Evolutionary conservation across 441 rosid genomes (phyloP), one percentile per base, ranked within the genome.

Genomic region (Adansonia gregorii): DNA sequence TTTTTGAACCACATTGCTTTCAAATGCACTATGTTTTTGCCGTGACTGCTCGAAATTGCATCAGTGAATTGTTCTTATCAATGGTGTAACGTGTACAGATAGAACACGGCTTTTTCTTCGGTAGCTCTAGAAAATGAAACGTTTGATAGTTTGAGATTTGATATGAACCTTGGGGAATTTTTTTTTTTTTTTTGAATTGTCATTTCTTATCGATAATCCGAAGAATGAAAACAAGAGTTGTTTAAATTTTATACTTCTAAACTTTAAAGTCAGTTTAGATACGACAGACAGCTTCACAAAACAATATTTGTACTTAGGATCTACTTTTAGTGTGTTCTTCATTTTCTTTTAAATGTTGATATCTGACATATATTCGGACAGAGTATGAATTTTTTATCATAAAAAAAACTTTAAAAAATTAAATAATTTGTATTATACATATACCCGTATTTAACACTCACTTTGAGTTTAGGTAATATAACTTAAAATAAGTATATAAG

Each of bases 41-140:
- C 76, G 17, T 59, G 54, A 43, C 55, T 58, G 24, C 76, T 12
- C 22, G 49, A 54, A 54, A 54, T 8, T 58, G 76, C 55, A 20
- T 11, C 67, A 43, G 6, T 73, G 76, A 31, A 2, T 49, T 27
- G 22, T 49, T 48, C 74, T 12, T 3, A 49, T 6, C 22, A 52
- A 24, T n/a, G 52, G 35, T 20, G 10, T 31, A 63, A 59, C 35
- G 3, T 11, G 8, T 11, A 20, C 43, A 1, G 35, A 45, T 73
- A 8, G 58, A 59, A 41, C 67, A 73, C 43, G 45, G 67, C 20
- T 73, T 4, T 15, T 43, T 22, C 54, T 67, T 20, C 17, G 24
- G 14, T 45, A 39, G 17, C 64, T 55, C 2, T 8, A 59, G 55
- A 43, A 73, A 56, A 43, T n/a, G 51, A 17, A 35, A 55, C 5